Percentiles rank a stretch among this genome's conserved stretches.
Conservation (phyloP, 2,329 filamentous ascomycete species). For the Juglanconis sp. region DNA sequence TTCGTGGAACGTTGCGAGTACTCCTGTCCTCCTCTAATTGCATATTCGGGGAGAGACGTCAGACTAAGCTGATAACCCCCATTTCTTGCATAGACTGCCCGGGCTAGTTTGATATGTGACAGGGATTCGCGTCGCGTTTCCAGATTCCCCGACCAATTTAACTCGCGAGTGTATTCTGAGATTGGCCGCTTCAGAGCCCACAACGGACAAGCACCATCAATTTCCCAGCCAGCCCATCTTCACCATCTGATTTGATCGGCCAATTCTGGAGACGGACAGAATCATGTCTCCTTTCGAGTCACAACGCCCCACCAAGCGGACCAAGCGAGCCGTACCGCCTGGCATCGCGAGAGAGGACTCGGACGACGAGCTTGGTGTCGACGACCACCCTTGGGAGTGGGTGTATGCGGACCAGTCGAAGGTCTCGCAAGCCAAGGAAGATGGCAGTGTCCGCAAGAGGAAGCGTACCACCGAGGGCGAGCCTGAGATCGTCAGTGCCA, state of each 20-base stretch:
- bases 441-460: slow-evolving; percentile 29
- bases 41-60: background rate
- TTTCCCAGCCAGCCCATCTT: background rate
- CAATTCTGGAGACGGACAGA: background rate
- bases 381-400: slow-evolving; percentile 77
- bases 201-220: background rate
- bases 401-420: slow-evolving; percentile 52
- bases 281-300: slow-evolving; percentile 5
- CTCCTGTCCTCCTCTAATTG: background rate
- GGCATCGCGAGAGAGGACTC: slow-evolving; percentile 74
- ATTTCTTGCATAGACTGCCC: slow-evolving; percentile 1
- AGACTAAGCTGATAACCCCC: slow-evolving; percentile 8
- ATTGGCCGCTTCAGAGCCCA: background rate
- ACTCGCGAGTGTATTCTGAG: background rate
- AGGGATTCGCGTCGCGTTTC: slow-evolving; percentile 17
- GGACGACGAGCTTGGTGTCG: slow-evolving; percentile 77
- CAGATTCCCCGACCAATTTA: slow-evolving; percentile 10
- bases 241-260: too few species aligned
- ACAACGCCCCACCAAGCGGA: slow-evolving; percentile 8
- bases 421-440: slow-evolving; percentile 9
- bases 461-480: slow-evolving; percentile 30
- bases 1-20: background rate
- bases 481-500: slow-evolving; percentile 70
- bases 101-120: background rate
- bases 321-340: slow-evolving; percentile 31